These are phyloP conservation scores for Malassezia vespertilionis DNA, from an alignment of 1,284 basidiomycete species.

Conservation along the genomic window DNA sequence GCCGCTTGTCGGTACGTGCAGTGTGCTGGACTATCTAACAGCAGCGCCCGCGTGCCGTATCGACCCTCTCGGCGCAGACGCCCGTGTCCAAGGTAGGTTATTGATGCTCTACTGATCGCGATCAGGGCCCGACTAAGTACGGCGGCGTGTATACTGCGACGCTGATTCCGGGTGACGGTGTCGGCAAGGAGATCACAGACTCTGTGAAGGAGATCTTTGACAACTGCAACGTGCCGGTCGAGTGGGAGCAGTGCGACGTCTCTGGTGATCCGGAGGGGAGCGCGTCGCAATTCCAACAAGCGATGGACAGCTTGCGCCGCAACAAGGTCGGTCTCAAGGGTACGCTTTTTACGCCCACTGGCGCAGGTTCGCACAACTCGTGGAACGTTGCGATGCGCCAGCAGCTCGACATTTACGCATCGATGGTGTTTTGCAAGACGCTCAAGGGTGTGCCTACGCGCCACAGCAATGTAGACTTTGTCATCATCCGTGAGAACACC, in stretches of 20 bases:
- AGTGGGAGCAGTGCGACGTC: constrained; percentile 98
- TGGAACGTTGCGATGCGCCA: constrained; percentile 99
- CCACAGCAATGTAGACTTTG: constrained; percentile 93
- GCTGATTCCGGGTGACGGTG: constrained; percentile 49
- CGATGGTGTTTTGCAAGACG: constrained; percentile 94
- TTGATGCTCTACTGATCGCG: neutral
- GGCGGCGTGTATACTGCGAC: constrained; percentile 62
- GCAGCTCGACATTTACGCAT: constrained; percentile 97
- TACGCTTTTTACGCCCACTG: constrained; percentile 96
- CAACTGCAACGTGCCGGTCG: constrained; percentile 91
- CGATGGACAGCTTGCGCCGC: constrained; percentile 83
- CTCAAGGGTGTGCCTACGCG: constrained; percentile 93
- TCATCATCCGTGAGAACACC: constrained; percentile 99
- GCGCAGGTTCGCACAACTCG: constrained; percentile 88
- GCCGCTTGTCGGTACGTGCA: no score
- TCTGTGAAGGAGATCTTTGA: constrained; percentile 99
- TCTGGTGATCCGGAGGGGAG: constrained; percentile 88
- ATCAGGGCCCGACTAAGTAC: constrained; percentile 77
- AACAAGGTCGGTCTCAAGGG: constrained; percentile 99
- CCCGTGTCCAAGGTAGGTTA: constrained; percentile 63
- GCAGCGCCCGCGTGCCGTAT: constrained; percentile 51
- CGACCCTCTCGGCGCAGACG: constrained; percentile 68
- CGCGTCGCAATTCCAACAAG: constrained; percentile 86
- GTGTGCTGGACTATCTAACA: constrained; percentile 18
- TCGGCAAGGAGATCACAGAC: constrained; percentile 92